Evolutionary conservation across 2,329 filamentous ascomycete species (phyloP), one percentile per base, ranked within the genome.

Genomic region (Colletotrichum higginsianum): DNA sequence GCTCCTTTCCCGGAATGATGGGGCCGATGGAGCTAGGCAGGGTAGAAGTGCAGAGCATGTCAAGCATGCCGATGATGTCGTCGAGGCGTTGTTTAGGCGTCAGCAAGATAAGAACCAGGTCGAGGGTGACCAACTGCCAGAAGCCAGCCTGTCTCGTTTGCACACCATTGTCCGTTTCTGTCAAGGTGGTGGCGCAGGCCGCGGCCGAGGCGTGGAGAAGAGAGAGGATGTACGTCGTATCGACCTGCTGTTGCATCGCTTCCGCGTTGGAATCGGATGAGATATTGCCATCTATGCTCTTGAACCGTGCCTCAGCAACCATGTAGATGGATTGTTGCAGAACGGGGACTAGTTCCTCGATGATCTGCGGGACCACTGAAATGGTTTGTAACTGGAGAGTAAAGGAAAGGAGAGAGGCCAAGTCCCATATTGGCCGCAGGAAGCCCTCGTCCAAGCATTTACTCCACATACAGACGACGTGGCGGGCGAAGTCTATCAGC

Each of bases 381-480:
- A 86, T 83, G 0, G 90, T 88, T 77, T 93, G 88, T 4, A 90
- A 84, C 56, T 90, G 87, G 5, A 95, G 82, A 0, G 91, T 88
- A 73, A 92, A 91, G 15, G 87, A 85, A 15, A 94, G 78, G 44
- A 94, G 83, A 26, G 91, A 88, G 26, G 93, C 83, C 4, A 96
- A 82, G 47, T 94, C 85, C 73, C 88, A 88, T 50, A 95, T 85
- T 0, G 93, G 92, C 13, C 84, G 83, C 76, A 90, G 89, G 80
- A 89, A 84, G 74, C 85, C 84, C 75, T 95, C 92, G 13, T 87
- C 83, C 8, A 91, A 82, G 77, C 93, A 95, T 23, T 86, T 86
- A 18, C 86, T 85, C 93, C 94, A 96, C 16, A 96, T 80, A 18
- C 87, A 84, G 61, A 94, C 86, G 23, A 95, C 81, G 40, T 90